Evolutionary conservation across 1,284 basidiomycete genomes (phyloP).

Genomic region (Amylostereum areolatum): DNA sequence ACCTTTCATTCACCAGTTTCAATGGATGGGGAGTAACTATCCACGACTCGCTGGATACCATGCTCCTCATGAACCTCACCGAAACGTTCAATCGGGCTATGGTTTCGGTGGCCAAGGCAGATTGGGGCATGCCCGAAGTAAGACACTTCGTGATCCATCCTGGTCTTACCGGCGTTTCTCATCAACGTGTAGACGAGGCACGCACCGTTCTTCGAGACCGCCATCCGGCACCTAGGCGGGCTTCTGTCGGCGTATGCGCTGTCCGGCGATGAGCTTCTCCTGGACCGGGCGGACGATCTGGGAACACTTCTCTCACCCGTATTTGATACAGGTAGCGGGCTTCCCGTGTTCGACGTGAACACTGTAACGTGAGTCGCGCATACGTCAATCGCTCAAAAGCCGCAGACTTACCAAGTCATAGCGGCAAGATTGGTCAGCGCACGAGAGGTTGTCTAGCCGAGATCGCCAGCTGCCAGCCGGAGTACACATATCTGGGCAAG

Average conservation of each 20-base stretch:
- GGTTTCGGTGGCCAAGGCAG: constrained; percentile 57
- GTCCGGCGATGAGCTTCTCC: constrained; percentile 46
- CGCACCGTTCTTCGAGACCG: constrained; percentile 68
- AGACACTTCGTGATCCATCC: background rate
- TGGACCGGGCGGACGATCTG: constrained; percentile 46
- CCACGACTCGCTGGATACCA: constrained; percentile 83
- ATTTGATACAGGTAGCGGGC: constrained; percentile 43
- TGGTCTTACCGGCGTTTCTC: background rate
- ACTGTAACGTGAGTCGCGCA: constrained; percentile 26
- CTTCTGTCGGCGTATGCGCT: constrained; percentile 67
- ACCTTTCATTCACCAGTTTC: constrained; percentile 39
- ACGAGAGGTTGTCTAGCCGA: constrained; percentile 26
- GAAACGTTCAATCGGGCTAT: constrained; percentile 75
- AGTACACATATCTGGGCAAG: constrained; percentile 55
- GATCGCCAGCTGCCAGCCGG: constrained; percentile 46
- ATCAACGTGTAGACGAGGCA: constrained; percentile 17
- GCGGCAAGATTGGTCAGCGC: background rate
- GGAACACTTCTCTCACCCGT: constrained; percentile 42
- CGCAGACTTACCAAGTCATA: background rate
- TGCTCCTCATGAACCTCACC: constrained; percentile 81
- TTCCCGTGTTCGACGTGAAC: constrained; percentile 45
- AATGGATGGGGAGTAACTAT: constrained; percentile 86
- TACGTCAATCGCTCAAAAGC: background rate
- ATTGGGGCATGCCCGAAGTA: constrained; percentile 40
- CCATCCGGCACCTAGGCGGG: constrained; percentile 72